These are phyloP conservation scores for Clonostachys sp. DNA, from an alignment of 2,329 filamentous ascomycete species.

Conservation along the genomic window DNA sequence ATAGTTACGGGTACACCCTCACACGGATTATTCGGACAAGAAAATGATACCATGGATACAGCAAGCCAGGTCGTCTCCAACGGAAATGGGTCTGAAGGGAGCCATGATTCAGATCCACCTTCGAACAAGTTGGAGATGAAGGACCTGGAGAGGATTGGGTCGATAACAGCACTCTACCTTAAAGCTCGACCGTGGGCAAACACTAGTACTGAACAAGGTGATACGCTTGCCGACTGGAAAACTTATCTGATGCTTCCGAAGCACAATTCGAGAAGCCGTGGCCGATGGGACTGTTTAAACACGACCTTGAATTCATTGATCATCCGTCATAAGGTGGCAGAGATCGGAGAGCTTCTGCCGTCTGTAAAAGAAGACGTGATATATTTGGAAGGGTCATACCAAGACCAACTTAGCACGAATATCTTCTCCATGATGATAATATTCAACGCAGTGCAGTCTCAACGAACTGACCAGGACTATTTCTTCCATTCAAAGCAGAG, in stretches of 20 bases:
- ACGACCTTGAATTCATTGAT: constrained; percentile 74
- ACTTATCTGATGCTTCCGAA: constrained; percentile 63
- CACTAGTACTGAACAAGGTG: constrained; percentile 43
- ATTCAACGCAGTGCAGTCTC: constrained; percentile 84
- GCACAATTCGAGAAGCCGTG: constrained; percentile 44
- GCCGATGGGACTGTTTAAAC: constrained; percentile 58
- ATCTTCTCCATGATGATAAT: constrained; percentile 80
- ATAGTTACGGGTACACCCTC: constrained; percentile 89
- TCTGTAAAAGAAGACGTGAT: constrained; percentile 67
- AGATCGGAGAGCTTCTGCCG: constrained; percentile 67
- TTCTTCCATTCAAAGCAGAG: constrained; percentile 78
- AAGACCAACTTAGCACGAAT: constrained; percentile 80
- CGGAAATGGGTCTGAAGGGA: constrained; percentile 8
- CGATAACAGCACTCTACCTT: constrained; percentile 66
- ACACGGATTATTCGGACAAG: constrained; percentile 68
- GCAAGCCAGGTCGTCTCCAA: background rate
- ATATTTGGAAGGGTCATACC: constrained; percentile 74
- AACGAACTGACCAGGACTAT: constrained; percentile 79
- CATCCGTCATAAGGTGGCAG: constrained; percentile 70
- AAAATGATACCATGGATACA: background rate
- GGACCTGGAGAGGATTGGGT: constrained; percentile 62
- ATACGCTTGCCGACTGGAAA: constrained; percentile 63
- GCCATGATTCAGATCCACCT: constrained; percentile 11
- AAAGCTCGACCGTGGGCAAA: constrained; percentile 77
- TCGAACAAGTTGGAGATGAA: constrained; percentile 48